Conservation (phyloP, 805 yeast species). For the Saccharomycopsis olivae region DNA sequence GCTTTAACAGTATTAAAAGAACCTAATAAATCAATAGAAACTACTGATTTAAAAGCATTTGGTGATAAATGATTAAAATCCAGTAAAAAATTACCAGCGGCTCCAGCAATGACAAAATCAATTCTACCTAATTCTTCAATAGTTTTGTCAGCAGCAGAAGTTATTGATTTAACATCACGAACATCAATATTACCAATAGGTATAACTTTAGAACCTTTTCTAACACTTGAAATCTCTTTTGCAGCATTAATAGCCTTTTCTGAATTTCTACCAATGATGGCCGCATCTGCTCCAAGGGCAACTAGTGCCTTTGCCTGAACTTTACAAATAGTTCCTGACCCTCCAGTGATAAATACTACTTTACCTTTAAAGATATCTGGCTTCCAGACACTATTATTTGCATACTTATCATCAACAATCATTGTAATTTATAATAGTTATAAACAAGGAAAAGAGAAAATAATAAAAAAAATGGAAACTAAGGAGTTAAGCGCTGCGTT, state of each 20-base stretch:
- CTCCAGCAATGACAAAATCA: conserved; percentile 87
- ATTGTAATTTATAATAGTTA: too few species aligned
- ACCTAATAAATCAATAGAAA: conserved; percentile 81
- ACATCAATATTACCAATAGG: conserved; percentile 74
- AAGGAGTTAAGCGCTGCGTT: too few species aligned
- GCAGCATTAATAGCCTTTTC: conserved; percentile 63
- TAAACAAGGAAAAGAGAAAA: too few species aligned
- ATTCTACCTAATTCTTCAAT: conserved; percentile 63
- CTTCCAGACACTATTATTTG: conserved; percentile 27
- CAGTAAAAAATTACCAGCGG: conserved; percentile 87
- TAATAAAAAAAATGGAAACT: too few species aligned
- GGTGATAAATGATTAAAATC: conserved; percentile 70
- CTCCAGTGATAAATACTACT: conserved; percentile 89
- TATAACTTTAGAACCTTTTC: conserved; percentile 54
- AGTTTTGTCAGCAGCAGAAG: conserved; percentile 52
- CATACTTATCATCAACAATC: conserved; percentile 14
- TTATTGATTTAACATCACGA: conserved; percentile 50
- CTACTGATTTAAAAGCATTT: conserved; percentile 82
- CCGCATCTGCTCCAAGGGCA: conserved; percentile 76
- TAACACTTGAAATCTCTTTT: conserved; percentile 43
- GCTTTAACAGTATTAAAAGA: conserved; percentile 88
- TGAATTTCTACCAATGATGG: conserved; percentile 69
- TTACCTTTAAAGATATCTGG: conserved; percentile 69
- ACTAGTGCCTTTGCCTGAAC: conserved; percentile 83
- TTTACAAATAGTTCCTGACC: conserved; percentile 92